These are phyloP conservation scores for Eimeria tenella DNA, from an alignment of 169 alveolate genomes.

Conservation along the genomic window DNA sequence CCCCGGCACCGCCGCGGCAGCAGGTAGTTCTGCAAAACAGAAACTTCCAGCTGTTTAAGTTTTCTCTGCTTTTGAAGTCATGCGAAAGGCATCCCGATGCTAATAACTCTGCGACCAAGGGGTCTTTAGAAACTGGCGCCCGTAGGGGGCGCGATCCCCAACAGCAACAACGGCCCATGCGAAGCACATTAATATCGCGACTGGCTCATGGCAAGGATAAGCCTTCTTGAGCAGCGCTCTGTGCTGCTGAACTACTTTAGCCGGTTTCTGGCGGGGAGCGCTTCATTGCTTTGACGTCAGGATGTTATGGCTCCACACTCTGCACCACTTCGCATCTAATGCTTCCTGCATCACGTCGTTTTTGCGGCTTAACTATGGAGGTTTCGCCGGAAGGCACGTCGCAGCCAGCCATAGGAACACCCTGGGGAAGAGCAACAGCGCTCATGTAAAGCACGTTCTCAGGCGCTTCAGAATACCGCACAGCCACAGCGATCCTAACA, in stretches of 20 bases:
- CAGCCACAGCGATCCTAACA: background rate
- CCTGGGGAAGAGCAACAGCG: background rate
- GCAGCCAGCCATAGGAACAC: background rate
- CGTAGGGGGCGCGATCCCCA: background rate
- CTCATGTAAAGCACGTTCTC: background rate
- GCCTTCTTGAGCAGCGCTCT: background rate
- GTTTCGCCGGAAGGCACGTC: background rate
- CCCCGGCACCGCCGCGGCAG: too few relatives aligned
- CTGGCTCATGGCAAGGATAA: slow-evolving; percentile 38
- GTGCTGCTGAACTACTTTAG: slow-evolving; percentile 1
- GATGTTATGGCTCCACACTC: slow-evolving; percentile 4
- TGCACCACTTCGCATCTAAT: background rate
- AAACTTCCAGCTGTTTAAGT: background rate
- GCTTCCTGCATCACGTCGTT: background rate
- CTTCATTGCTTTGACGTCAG: background rate
- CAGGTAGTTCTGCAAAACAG: background rate
- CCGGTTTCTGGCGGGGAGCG: background rate
- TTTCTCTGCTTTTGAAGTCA: background rate
- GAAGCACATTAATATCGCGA: background rate
- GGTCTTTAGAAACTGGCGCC: background rate
- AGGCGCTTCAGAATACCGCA: slow-evolving; percentile 33
- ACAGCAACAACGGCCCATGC: background rate
- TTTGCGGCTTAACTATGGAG: background rate
- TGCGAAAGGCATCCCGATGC: background rate
- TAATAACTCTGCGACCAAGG: background rate